Evolutionary conservation across 805 yeast species (phyloP).

Genomic region (Ogataea minuta): DNA sequence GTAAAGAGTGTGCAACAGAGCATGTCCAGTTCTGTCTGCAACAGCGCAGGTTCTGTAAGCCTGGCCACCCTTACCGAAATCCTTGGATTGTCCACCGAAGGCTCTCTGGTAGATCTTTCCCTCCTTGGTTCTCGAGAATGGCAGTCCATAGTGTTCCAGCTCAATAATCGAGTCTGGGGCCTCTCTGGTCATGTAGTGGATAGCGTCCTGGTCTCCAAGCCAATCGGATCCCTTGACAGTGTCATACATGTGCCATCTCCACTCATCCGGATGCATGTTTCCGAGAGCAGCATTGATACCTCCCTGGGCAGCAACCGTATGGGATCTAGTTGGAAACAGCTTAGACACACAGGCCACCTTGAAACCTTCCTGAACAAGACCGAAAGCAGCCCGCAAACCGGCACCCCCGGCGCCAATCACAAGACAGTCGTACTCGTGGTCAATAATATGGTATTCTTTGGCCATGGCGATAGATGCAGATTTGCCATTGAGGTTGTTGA

Average conservation of each 20-base stretch:
- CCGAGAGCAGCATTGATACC: constrained; percentile 99
- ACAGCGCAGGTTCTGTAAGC: constrained; percentile 99
- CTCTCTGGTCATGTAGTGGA: constrained; percentile 98
- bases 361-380: constrained; percentile 94
- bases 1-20: constrained; percentile 89
- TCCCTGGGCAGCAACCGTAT: constrained; percentile 99
- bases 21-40: constrained; percentile 99
- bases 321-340: constrained; percentile 97
- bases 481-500: constrained; percentile 45
- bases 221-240: constrained; percentile 99
- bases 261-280: constrained; percentile 96
- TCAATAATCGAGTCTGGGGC: constrained; percentile 96
- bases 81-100: constrained; percentile 95
- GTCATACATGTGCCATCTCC: constrained; percentile 99
- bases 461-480: constrained; percentile 53
- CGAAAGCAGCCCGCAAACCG: constrained; percentile 97
- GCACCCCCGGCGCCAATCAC: constrained; percentile 99
- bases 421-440: constrained; percentile 97
- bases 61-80: constrained; percentile 97
- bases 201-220: constrained; percentile 99
- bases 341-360: constrained; percentile 97
- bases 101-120: constrained; percentile 99
- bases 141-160: constrained; percentile 97
- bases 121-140: constrained; percentile 94
- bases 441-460: constrained; percentile 84